These are phyloP conservation scores for Tricholoma sp. DNA, from an alignment of 768 basidiomycete species.

Conservation along the genomic window DNA sequence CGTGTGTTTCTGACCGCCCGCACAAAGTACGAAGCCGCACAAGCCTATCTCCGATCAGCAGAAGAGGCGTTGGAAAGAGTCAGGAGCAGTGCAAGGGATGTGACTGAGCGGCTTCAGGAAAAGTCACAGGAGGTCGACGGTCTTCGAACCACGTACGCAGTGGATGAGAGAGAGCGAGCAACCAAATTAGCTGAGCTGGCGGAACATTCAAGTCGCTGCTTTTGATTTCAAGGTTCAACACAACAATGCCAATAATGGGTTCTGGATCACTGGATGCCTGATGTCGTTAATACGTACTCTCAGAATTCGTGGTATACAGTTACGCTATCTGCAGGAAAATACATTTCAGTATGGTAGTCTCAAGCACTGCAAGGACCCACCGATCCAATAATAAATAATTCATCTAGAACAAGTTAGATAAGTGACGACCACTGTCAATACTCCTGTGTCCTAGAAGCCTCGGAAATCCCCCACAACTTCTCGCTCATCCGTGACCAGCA, in stretches of 20 bases:
- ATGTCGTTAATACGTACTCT: neutral
- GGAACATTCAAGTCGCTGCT: neutral
- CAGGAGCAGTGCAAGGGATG: conserved; percentile 48
- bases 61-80: conserved; percentile 45
- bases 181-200: conserved; percentile 39
- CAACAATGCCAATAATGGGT: neutral
- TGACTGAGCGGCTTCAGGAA: conserved; percentile 58
- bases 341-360: neutral
- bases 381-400: neutral
- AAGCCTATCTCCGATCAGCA: conserved; percentile 41
- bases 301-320: neutral
- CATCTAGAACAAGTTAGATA: neutral
- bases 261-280: neutral
- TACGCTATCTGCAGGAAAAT: neutral
- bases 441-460: neutral
- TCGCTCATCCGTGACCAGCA: conserved; percentile 44
- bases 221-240: neutral
- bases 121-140: conserved; percentile 73
- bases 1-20: conserved; percentile 57
- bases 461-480: conserved; percentile 40
- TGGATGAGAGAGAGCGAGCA: conserved; percentile 67
- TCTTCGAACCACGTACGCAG: conserved; percentile 56
- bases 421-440: neutral
- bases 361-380: neutral
- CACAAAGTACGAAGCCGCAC: conserved; percentile 49